Evolutionary conservation across 768 basidiomycete species (phyloP).

Genomic region (Tephrocybe sp.): DNA sequence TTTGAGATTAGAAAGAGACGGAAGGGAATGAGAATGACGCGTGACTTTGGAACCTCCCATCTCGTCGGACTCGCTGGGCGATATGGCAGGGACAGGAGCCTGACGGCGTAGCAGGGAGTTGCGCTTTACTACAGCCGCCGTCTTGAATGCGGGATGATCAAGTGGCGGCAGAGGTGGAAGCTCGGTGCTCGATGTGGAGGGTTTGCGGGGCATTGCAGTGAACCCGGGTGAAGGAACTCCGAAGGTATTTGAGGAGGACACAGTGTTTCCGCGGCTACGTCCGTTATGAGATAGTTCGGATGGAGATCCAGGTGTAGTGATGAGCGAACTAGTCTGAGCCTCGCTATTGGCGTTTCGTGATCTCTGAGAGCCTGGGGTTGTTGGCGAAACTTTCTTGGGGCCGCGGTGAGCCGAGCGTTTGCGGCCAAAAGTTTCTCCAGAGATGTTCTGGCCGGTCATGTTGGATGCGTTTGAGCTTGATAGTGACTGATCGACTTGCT

Average conservation of each 20-base stretch:
- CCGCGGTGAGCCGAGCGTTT: slow-evolving; percentile 5
- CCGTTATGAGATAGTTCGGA: slow-evolving; percentile 14
- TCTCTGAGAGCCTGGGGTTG: slow-evolving; percentile 9
- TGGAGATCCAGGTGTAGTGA: slow-evolving; percentile 11
- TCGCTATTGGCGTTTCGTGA: slow-evolving; percentile 1
- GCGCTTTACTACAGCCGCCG: slow-evolving; percentile 3
- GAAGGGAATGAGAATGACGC: slow-evolving; percentile 24
- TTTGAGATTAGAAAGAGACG: slow-evolving; percentile 19
- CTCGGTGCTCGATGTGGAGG: slow-evolving; percentile 29
- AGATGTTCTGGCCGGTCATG: slow-evolving; percentile 8
- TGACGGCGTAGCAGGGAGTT: slow-evolving; percentile 1
- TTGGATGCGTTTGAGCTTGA: slow-evolving; percentile 13
- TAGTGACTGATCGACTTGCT: slow-evolving; percentile 9
- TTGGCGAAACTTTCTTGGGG: slow-evolving; percentile 6
- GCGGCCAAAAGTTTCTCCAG: slow-evolving; percentile 20
- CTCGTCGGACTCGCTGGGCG: not conserved
- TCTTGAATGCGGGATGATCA: slow-evolving; percentile 40
- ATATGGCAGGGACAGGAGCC: not conserved
- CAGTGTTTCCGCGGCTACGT: slow-evolving; percentile 16
- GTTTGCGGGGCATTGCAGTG: slow-evolving; percentile 25
- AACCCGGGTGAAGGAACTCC: slow-evolving; percentile 31
- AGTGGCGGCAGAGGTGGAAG: slow-evolving; percentile 59
- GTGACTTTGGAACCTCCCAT: slow-evolving; percentile 8
- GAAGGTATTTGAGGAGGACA: slow-evolving; percentile 33
- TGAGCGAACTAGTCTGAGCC: slow-evolving; percentile 1